These are phyloP conservation scores for Chrysoporthe cubensis DNA, from an alignment of 2,329 filamentous ascomycete species.

Conservation along the genomic window DNA sequence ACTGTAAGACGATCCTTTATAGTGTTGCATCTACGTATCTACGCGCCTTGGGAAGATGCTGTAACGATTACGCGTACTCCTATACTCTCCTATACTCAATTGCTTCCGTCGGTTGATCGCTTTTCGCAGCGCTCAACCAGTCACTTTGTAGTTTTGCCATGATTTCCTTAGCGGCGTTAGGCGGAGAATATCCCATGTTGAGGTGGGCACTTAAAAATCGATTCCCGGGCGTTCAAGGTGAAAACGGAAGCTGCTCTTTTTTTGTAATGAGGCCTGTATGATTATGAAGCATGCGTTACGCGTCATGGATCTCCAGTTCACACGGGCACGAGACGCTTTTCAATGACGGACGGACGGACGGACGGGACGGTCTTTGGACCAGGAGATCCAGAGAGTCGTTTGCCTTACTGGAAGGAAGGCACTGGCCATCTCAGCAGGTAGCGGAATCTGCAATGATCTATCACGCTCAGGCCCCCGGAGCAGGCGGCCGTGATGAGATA, in stretches of 20 bases:
- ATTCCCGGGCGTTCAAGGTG: not conserved
- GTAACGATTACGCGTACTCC: not conserved
- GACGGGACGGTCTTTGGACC: not conserved
- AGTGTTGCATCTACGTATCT: not conserved
- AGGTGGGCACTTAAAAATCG: not conserved
- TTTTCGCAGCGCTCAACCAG: not conserved
- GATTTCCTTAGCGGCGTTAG: not conserved
- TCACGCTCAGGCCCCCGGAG: not conserved
- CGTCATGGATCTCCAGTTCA: not conserved
- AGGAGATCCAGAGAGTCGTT: not conserved
- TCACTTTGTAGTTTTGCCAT: not conserved
- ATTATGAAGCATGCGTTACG: slow-evolving; percentile 26
- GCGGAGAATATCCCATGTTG: not conserved
- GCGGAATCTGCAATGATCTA: not conserved
- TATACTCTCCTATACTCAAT: not conserved
- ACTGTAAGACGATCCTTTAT: not conserved
- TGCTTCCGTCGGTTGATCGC: not conserved
- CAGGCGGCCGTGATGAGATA: not conserved
- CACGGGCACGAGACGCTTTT: not conserved
- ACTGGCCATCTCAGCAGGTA: not conserved
- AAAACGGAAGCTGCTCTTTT: not conserved
- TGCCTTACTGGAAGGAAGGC: not conserved
- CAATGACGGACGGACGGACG: not conserved
- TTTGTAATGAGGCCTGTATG: slow-evolving; percentile 10
- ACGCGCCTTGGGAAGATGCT: not conserved